Evolutionary conservation across 1,284 basidiomycete species (phyloP).

Genomic region (Anthracocystis panici-leucophaei): DNA sequence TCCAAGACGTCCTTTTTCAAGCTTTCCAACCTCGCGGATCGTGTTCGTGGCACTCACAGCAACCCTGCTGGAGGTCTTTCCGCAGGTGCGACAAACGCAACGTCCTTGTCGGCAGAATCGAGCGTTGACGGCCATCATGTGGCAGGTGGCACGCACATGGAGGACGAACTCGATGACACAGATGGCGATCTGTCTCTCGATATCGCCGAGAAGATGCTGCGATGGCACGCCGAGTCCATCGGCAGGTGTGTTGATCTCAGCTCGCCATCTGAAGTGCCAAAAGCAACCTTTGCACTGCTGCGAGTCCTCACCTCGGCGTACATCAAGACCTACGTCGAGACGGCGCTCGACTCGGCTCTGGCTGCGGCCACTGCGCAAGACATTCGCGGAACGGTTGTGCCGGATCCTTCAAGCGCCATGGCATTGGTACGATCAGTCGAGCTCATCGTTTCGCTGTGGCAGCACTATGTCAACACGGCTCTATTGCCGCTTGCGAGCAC

Average conservation of each 20-base stretch:
- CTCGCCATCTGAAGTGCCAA: conserved; percentile 73
- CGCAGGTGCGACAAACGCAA: neutral
- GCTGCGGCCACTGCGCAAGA: conserved; percentile 80
- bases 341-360: conserved; percentile 86
- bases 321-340: conserved; percentile 87
- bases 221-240: conserved; percentile 69
- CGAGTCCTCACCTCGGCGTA: conserved; percentile 90
- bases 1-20: conserved; percentile 60
- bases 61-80: conserved; percentile 9
- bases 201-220: conserved; percentile 64
- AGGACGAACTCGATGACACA: conserved; percentile 46
- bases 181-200: conserved; percentile 63
- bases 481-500: conserved; percentile 87
- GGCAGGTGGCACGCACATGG: conserved; percentile 9
- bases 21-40: conserved; percentile 62
- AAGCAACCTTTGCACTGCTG: conserved; percentile 86
- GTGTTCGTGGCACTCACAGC: conserved; percentile 54
- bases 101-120: conserved; percentile 18
- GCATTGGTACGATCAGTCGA: conserved; percentile 81
- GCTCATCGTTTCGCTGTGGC: conserved; percentile 94
- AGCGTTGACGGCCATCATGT: conserved; percentile 21
- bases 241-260: conserved; percentile 68
- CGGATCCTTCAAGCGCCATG: conserved; percentile 74
- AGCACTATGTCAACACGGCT: conserved; percentile 92
- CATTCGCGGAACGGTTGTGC: conserved; percentile 74